Percentiles rank a stretch among this genome's conserved stretches.
Evolutionary conservation across 768 basidiomycete genomes (phyloP).

Genomic region (Sporobolomyces pararoseus): DNA sequence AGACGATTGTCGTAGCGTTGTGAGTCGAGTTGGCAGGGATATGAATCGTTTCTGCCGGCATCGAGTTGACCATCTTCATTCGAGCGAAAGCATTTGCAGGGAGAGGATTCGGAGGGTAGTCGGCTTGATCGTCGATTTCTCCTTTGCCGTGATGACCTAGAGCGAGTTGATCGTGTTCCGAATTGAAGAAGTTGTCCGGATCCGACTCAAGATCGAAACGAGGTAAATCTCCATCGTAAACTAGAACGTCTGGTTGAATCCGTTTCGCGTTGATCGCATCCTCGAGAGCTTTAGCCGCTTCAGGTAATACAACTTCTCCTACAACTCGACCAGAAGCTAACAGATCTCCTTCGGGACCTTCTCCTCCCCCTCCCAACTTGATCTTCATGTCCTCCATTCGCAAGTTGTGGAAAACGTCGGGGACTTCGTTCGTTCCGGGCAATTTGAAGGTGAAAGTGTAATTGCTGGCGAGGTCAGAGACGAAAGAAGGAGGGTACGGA

Average conservation of each 20-base stretch:
- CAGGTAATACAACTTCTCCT: conserved; percentile 34
- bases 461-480: conserved; percentile 14
- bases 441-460: conserved; percentile 17
- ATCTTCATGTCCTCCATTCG: conserved; percentile 40
- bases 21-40: conserved; percentile 34
- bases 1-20: conserved; percentile 28
- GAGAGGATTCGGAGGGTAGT: conserved; percentile 38
- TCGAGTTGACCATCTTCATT: conserved; percentile 21
- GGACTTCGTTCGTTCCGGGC: conserved; percentile 28
- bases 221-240: conserved; percentile 41
- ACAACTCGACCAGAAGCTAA: conserved; percentile 35
- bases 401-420: conserved; percentile 37
- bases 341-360: conserved; percentile 29
- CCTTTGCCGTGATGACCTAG: background rate
- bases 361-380: conserved; percentile 23
- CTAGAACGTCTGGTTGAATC: conserved; percentile 41
- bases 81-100: conserved; percentile 41
- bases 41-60: conserved; percentile 30
- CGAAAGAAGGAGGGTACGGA: conserved; percentile 30
- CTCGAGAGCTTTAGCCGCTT: conserved; percentile 10
- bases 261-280: conserved; percentile 20
- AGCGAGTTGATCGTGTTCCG: background rate
- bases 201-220: background rate
- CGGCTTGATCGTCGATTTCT: background rate
- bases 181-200: background rate